Evolutionary conservation across 1,139 yeast genomes (phyloP), one percentile per base, ranked within the genome.

Genomic region (Scheffersomyces lignicola): DNA sequence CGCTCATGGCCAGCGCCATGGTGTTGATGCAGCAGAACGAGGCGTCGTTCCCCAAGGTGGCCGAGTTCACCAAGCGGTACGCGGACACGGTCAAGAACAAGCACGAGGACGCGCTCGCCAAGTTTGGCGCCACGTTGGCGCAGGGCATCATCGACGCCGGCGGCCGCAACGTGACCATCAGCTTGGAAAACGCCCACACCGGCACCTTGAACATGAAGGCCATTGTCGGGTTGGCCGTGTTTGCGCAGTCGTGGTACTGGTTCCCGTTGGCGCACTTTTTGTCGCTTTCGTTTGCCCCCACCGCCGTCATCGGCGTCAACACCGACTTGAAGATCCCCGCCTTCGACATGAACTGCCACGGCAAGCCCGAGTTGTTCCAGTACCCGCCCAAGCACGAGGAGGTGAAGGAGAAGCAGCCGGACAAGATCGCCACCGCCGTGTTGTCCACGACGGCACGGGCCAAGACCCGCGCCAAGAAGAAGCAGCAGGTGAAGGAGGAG

Each of bases 101-200:
- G 63, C 95, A 88, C 51, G 97, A 90, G 63, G 98, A 92, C 63
- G 96, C 96, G 5, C 76, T 94, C 63, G 96, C 97, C 29, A 90
- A 89, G 64, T 92, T 90, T 62, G 99, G 99, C 56, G 97, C 98
- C 25, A 88, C 97, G 13, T 69, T 94, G 36, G 92, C 97, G 9
- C 97, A 90, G 66, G 98, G 99, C 60, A 92, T 92, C 47, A 83
- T 94, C 58, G 97, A 92, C 65, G 98, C 98, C 10, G 97, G 98
- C 64, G 99, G 99, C 14, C 80, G 98, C 58, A 92, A 94, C 53
- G 95, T 87, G n/a, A 90, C 97, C 1, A 89, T 92, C 45, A 85
- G 85, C 48, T 71, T 92, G 38, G 97, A 92, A 60, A 87, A 92
- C 57, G 55, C 81, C n/a, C 92, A 88, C 47, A 88, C 96, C 24